Evolutionary conservation across 441 rosid genomes (phyloP).

Genomic region (Metrosideros polymorpha): DNA sequence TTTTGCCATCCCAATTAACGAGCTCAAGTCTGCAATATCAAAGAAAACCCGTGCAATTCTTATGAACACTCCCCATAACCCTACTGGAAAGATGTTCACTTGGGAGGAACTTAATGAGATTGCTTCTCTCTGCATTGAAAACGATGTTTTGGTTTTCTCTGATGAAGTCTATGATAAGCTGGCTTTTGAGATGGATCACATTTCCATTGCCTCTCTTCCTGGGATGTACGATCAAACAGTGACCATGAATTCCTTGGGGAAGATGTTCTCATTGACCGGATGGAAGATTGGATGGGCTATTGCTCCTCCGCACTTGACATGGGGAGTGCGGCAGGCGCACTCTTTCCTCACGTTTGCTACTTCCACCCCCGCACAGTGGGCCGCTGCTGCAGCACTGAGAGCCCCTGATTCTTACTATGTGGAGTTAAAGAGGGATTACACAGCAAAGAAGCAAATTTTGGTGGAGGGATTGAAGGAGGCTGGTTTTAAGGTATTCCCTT

Average conservation of each 20-base stretch:
- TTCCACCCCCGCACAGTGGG: constrained; percentile 78
- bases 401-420: constrained; percentile 73
- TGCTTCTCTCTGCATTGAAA: constrained; percentile 75
- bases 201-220: constrained; percentile 85
- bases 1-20: constrained; percentile 58
- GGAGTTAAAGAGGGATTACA: constrained; percentile 69
- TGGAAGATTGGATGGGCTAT: constrained; percentile 99
- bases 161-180: constrained; percentile 94
- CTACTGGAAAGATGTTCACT: constrained; percentile 91
- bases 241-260: constrained; percentile 85
- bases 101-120: constrained; percentile 56
- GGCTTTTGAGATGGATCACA: constrained; percentile 85
- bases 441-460: constrained; percentile 62
- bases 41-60: constrained; percentile 77
- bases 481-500: constrained; percentile 77
- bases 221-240: constrained; percentile 86
- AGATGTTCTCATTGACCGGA: constrained; percentile 87
- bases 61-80: constrained; percentile 85
- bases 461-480: constrained; percentile 74
- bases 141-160: constrained; percentile 66
- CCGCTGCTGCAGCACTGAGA: constrained; percentile 53
- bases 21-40: constrained; percentile 58
- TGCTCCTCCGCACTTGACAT: constrained; percentile 78
- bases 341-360: constrained; percentile 86
- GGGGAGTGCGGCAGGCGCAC: constrained; percentile 89